Evolutionary conservation across 306 rosid species (phyloP), one percentile per base, ranked within the genome.

Genomic region (Leucaena leucocephala): DNA sequence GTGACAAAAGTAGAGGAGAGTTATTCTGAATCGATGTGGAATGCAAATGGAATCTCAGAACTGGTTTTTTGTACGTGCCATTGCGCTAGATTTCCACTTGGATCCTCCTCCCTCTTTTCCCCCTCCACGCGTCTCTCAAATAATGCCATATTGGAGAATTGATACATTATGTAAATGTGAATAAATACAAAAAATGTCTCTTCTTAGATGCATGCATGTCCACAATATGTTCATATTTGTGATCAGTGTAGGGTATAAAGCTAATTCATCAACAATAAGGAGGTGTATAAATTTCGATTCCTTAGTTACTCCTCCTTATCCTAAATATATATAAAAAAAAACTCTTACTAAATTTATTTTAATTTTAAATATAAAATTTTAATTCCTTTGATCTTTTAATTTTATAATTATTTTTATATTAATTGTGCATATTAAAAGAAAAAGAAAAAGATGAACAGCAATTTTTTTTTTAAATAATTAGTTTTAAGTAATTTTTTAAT

Each of bases 81-180:
- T 69, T 71, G 70, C 77, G 33, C 21, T 75, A 71, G 81, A 81
- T 74, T 38, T 65, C 85, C 83, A 78, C 83, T 81, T 85, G 81
- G 76, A 77, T n/a, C 17, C 49, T 17, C 16, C 27, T 27, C 12
- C 12, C 61, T 71, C 75, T 63, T 75, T 68, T 35, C 10, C 11
- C 2, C 57, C 71, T 66, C 64, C 80, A 80, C 79, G 61, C 77
- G 46, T 39, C 74, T 27, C 27, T 44, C 39, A 2, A 4, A 15
- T 15, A 49, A 49, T 49, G n/a, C 58, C 58, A 2, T 15, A 19
- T 17, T 17, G 22, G 1, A 14, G 27, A n/a, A 6, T 54, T 27
- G 27, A 27, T 27, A 27, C 27, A 27, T 27, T 27, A 27, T 27
- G 27, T 27, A 27, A 0, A 27, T 0, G 27, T 27, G 39, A 36